Base-by-base conservation (phyloP, 352 stramenopile genomes). In the Globisporangium spiculum region DNA sequence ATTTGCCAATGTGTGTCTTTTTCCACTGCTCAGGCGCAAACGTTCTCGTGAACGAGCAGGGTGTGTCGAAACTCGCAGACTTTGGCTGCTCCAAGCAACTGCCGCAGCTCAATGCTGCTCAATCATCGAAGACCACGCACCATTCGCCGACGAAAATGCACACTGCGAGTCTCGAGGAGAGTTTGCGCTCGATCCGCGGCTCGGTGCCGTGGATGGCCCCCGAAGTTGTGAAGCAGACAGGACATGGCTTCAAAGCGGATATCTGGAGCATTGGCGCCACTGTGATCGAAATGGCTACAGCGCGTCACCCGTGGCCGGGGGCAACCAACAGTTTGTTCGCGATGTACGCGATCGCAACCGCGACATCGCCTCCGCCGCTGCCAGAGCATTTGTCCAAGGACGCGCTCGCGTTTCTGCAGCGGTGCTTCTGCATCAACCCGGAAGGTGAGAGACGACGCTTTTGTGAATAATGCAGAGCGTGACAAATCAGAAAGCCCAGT, bases 41-140 rank as follows among this genome's bases (percentile, higher is more conserved):
- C 58, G 88, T 97, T 9, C 70, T 97, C 3, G 90, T 97, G 55
- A 96, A 89, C 12, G 87, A 96, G 30, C 84, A 93, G 70, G 89
- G 90, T 8, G 73, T 94, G 38, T 87, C 89, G 1, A 97, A 97
- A 66, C 74, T 97, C 5, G 89, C 91, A 1, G 91, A 97, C 74
- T 97, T 97, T 74, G 91, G 91, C 2, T 97, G 89, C 63, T 96
- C 89, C 2, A 97, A 96, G 73, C 86, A 93, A 67, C 76, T 97
- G 60, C 83, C 88, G 20, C 77, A 90, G 44, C n/a, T 61, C 56
- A 24, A 55, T 26, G 20, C 48, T 55, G 27, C 18, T 20, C 9
- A 36, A 30, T 38, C 54, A 4, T 16, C 27, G 10, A 60, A 20
- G 9, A 27, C 3, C 3, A 26, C 27, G 24, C n/a, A 36, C 54